Evolutionary conservation across 495 filamentous ascomycete species (phyloP).

Genomic region (Xylona heveae): DNA sequence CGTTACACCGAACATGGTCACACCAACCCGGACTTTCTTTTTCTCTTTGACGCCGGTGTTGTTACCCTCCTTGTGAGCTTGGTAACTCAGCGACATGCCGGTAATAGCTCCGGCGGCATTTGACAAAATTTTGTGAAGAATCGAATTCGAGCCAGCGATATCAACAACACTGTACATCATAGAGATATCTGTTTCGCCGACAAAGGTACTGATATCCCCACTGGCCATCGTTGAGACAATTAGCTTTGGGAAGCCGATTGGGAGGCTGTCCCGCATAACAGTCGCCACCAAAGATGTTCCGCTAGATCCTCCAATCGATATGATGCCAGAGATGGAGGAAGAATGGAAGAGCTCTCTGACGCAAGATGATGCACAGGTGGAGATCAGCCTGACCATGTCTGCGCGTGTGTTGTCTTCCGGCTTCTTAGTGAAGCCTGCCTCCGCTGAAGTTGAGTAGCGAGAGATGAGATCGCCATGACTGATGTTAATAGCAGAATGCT

Average conservation of each 20-base stretch:
- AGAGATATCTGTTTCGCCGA: constrained; percentile 43
- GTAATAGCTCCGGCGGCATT: constrained; percentile 39
- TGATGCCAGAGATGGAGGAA: constrained; percentile 26
- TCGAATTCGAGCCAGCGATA: constrained; percentile 37
- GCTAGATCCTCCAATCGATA: constrained; percentile 34
- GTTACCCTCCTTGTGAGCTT: constrained; percentile 16
- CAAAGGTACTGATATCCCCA: constrained; percentile 32
- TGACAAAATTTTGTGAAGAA: constrained; percentile 29
- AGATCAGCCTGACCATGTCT: constrained; percentile 29
- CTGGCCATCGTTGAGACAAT: constrained; percentile 47
- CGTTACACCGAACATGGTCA: constrained; percentile 61
- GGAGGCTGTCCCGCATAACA: constrained; percentile 34
- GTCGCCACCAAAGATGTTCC: constrained; percentile 32
- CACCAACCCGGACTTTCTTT: constrained; percentile 26
- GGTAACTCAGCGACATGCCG: constrained; percentile 23
- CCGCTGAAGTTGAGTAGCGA: too few relatives aligned
- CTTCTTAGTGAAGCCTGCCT: too few relatives aligned
- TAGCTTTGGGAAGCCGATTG: constrained; percentile 44
- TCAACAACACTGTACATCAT: constrained; percentile 54
- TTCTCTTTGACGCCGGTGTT: background rate
- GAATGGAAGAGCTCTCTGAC: constrained; percentile 16
- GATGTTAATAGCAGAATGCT: constrained; percentile 25
- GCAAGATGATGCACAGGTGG: constrained; percentile 15
- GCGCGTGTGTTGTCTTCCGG: constrained; percentile 13
- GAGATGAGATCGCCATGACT: constrained; percentile 18